A percentile compares a stretch with the other conserved stretches of the same genome.
Conservation (phyloP, 2,329 filamentous ascomycete genomes). For the Pezicula rhizophila region DNA sequence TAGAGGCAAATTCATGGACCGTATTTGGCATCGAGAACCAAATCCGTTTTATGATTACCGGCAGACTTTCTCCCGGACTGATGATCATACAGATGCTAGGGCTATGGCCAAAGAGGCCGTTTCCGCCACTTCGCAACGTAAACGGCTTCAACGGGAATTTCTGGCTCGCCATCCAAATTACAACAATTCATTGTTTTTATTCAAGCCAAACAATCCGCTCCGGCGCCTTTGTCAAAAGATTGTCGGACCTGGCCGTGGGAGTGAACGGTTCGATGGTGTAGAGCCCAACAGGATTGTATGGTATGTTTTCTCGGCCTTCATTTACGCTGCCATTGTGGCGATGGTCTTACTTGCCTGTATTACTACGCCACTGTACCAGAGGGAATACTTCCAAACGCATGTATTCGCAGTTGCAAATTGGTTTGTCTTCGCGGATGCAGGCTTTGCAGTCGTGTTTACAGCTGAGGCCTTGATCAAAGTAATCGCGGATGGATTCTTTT, state of each 20-base stretch:
- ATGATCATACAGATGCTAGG: constrained; percentile 76
- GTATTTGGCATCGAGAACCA: constrained; percentile 63
- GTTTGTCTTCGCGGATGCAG: constrained; percentile 92
- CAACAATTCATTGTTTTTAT: constrained; percentile 87
- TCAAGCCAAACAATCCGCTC: constrained; percentile 70
- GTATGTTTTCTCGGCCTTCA: constrained; percentile 89
- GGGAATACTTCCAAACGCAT: constrained; percentile 66
- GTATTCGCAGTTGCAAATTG: constrained; percentile 65
- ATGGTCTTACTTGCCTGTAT: constrained; percentile 97
- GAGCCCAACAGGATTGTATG: constrained; percentile 84
- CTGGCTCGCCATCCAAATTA: constrained; percentile 81
- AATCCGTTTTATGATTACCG: constrained; percentile 93
- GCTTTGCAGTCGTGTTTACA: constrained; percentile 82
- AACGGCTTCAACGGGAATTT: constrained; percentile 86
- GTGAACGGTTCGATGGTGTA: constrained; percentile 80
- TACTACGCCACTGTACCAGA: constrained; percentile 91
- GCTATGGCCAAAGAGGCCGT: constrained; percentile 89
- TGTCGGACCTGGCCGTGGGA: constrained; percentile 84
- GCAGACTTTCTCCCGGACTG: constrained; percentile 55
- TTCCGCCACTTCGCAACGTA: constrained; percentile 72
- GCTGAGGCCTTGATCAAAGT: constrained; percentile 86
- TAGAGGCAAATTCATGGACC: constrained; percentile 54
- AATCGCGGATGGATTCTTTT: constrained; percentile 90
- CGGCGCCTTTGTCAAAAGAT: constrained; percentile 80
- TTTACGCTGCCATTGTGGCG: constrained; percentile 88